Conservation (phyloP, 768 basidiomycete species). For the Boletus vermiculosoides region DNA sequence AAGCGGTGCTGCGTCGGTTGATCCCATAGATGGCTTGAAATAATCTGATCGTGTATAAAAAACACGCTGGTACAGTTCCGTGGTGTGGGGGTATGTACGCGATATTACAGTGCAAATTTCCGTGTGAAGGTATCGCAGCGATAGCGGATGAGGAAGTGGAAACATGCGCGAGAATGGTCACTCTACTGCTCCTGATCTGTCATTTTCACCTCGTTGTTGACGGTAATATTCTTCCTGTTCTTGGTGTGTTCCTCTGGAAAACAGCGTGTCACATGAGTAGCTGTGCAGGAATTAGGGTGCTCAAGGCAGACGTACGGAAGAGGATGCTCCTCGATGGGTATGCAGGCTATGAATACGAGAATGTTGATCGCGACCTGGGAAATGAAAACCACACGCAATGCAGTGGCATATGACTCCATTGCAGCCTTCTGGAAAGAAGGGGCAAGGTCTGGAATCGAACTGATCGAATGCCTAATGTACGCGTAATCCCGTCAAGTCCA, state of each 20-base stretch:
- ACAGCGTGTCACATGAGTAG: conserved; percentile 13
- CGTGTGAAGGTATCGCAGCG: conserved; percentile 21
- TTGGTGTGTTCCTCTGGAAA: conserved; percentile 54
- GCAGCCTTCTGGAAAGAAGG: conserved; percentile 58
- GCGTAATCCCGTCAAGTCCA: conserved; percentile 12
- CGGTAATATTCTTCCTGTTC: conserved; percentile 60
- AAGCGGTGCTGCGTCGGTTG: background rate
- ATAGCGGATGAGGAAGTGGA: conserved; percentile 5
- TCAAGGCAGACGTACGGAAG: conserved; percentile 41
- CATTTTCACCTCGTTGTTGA: conserved; percentile 33
- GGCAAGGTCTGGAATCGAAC: conserved; percentile 63
- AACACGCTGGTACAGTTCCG: conserved; percentile 24
- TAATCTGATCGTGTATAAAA: conserved; percentile 17
- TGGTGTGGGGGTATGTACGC: conserved; percentile 25
- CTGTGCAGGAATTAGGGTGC: conserved; percentile 13
- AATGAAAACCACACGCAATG: conserved; percentile 80
- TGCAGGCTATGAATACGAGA: conserved; percentile 61
- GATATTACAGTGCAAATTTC: conserved; percentile 32
- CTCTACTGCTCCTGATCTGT: conserved; percentile 16
- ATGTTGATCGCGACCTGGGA: conserved; percentile 69
- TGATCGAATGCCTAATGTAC: conserved; percentile 60
- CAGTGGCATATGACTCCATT: conserved; percentile 73
- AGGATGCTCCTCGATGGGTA: conserved; percentile 75
- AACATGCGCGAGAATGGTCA: conserved; percentile 16
- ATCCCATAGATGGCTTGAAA: background rate